Evolutionary conservation across 2,329 filamentous ascomycete species (phyloP).

Genomic region (Parastagonospora avenae): DNA sequence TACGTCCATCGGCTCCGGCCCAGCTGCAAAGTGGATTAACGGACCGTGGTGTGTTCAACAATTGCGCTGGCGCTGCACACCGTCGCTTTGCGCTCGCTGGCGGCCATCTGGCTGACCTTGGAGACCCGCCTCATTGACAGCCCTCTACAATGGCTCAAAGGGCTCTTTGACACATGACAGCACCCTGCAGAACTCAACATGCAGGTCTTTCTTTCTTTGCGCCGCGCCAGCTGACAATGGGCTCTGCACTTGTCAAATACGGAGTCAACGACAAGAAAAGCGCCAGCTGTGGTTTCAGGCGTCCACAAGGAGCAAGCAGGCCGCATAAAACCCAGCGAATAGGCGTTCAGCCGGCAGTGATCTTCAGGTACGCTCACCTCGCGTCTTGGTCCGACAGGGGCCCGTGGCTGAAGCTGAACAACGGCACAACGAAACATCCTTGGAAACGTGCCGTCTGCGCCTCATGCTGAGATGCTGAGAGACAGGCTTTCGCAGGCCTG

Average conservation of each 20-base stretch:
- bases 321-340: conserved; percentile 27
- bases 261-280: conserved; percentile 13
- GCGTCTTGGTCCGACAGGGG: conserved; percentile 19
- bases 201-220: conserved; percentile 7
- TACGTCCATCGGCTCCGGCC: conserved; percentile 20
- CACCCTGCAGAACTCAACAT: too few relatives aligned
- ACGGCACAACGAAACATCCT: conserved; percentile 24
- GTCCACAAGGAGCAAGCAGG: conserved; percentile 28
- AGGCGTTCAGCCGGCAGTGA: conserved; percentile 23
- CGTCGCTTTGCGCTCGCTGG: neutral
- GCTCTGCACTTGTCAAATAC: conserved; percentile 16
- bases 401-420: conserved; percentile 22
- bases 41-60: conserved; percentile 30
- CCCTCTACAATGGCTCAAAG: neutral
- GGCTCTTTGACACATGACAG: neutral
- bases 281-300: conserved; percentile 34
- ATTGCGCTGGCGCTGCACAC: conserved; percentile 4
- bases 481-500: conserved; percentile 1
- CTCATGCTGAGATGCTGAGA: conserved; percentile 14
- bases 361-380: conserved; percentile 35
- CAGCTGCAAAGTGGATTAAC: conserved; percentile 24
- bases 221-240: conserved; percentile 8
- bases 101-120: neutral
- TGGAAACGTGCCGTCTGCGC: conserved; percentile 20
- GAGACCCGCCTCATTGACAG: neutral